These are phyloP conservation scores for Senna tora DNA, from an alignment of 306 rosid species.

Conservation along the genomic window DNA sequence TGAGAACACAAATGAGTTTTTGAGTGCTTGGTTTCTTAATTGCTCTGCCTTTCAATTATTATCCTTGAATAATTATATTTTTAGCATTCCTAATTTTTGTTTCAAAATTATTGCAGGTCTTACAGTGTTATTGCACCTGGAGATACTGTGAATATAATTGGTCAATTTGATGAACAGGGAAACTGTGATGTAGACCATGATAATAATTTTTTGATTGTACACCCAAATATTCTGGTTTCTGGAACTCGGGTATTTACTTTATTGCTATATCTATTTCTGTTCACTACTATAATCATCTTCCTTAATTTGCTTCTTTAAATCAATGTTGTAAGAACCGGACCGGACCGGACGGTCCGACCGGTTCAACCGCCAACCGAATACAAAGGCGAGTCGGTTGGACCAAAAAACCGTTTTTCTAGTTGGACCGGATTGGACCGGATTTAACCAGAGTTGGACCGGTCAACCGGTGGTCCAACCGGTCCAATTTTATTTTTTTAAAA, in stretches of 20 bases:
- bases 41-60: constrained; percentile 24
- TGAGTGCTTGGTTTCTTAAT: constrained; percentile 29
- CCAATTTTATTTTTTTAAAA: too few relatives aligned
- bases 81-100: constrained; percentile 34
- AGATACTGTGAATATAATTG: constrained; percentile 81
- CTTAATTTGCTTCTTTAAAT: constrained; percentile 29
- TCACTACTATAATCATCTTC: constrained; percentile 6
- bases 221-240: constrained; percentile 79
- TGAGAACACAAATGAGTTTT: constrained; percentile 17
- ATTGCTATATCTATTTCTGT: constrained; percentile 30
- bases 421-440: too few relatives aligned
- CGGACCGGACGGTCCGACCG: too few relatives aligned
- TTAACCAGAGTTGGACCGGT: too few relatives aligned
- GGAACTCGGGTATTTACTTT: constrained; percentile 83
- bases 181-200: constrained; percentile 67
- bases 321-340: too few relatives aligned
- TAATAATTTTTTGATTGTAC: constrained; percentile 72
- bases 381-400: too few relatives aligned
- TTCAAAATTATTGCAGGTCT: constrained; percentile 56
- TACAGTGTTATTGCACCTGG: constrained; percentile 81
- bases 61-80: constrained; percentile 29
- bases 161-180: constrained; percentile 78
- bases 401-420: too few relatives aligned
- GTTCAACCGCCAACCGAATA: too few relatives aligned
- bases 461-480: too few relatives aligned